Evolutionary conservation across 164 flowering plant species (phyloP).

Genomic region (Pachysandra terminalis): DNA sequence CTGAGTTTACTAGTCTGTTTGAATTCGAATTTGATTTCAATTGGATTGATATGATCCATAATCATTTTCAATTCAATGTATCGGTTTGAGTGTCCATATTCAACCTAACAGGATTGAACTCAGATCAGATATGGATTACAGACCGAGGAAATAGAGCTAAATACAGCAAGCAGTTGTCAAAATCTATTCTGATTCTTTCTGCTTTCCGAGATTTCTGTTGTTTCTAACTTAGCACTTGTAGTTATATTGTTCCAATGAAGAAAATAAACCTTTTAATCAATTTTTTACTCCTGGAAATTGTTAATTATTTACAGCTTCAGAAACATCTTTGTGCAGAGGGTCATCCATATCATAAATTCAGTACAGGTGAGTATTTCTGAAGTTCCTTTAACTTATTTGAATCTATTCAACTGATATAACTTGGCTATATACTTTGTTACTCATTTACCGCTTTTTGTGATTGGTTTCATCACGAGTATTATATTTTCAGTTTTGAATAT

Average conservation of each 20-base stretch:
- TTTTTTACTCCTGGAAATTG: conserved; percentile 2
- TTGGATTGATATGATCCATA: no score
- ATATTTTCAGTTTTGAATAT: neutral
- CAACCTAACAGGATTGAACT: no score
- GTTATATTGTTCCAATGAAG: neutral
- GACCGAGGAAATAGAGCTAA: no score
- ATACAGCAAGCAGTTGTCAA: no score
- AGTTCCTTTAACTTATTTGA: neutral
- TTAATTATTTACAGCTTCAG: conserved; percentile 57
- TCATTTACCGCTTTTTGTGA: neutral
- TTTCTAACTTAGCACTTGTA: neutral
- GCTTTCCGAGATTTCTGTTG: conserved; percentile 9
- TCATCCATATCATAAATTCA: conserved; percentile 88
- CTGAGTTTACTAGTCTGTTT: no score
- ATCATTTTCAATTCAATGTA: no score
- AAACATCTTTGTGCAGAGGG: conserved; percentile 54
- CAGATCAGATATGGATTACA: no score
- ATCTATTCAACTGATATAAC: neutral
- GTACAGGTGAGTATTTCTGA: conserved; percentile 56
- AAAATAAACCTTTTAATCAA: neutral
- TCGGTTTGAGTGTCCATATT: no score
- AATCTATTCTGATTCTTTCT: neutral
- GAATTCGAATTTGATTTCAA: no score
- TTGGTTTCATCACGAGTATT: neutral
- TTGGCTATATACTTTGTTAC: neutral